Conservation (phyloP, 2,329 filamentous ascomycete species). For the Cercospora sp. region DNA sequence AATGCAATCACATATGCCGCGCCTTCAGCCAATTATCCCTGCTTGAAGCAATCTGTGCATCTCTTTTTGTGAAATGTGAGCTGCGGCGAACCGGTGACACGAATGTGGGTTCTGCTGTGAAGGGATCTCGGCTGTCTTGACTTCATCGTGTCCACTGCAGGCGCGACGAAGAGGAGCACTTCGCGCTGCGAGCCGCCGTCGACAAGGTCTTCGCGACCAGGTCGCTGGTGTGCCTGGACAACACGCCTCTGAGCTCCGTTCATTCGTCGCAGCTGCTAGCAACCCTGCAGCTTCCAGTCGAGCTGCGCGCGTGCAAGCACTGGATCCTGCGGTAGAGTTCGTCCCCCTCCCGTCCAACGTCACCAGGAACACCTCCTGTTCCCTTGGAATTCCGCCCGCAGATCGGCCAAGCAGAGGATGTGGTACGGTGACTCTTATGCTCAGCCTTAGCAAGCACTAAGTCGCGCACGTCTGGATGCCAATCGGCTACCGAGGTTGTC, state of each 20-base stretch:
- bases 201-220: conserved; percentile 5
- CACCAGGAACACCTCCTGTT: conserved; percentile 8
- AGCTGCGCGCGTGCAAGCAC: neutral
- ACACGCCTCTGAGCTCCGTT: neutral
- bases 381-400: neutral
- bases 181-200: neutral
- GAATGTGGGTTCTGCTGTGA: conserved; percentile 13
- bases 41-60: conserved; percentile 4
- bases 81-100: conserved; percentile 17
- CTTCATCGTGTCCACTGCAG: conserved; percentile 10
- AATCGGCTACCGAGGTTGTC: conserved; percentile 5
- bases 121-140: conserved; percentile 3
- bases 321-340: neutral
- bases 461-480: conserved; percentile 2
- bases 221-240: neutral
- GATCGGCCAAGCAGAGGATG: conserved; percentile 6
- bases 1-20: conserved; percentile 4
- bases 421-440: neutral
- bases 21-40: neutral
- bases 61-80: neutral
- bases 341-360: conserved; percentile 6
- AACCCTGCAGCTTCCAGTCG: neutral
- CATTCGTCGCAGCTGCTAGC: neutral
- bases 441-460: conserved; percentile 10
- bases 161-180: neutral